These are phyloP conservation scores for Cicer yamashitae DNA, from an alignment of 306 rosid species.

Conservation along the genomic window DNA sequence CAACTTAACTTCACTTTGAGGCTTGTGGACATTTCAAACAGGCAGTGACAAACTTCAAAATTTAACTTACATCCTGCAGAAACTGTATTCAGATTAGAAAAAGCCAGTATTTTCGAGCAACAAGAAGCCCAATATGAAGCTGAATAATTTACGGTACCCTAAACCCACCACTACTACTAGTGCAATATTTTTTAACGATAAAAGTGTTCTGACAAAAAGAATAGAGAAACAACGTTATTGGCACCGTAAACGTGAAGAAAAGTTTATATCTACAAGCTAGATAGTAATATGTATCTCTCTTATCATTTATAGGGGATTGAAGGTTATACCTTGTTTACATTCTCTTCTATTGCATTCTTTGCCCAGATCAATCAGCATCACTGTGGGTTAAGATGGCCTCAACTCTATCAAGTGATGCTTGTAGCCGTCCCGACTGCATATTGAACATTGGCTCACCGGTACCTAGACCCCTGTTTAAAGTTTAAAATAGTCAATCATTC, in stretches of 20 bases:
- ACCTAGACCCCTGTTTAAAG: slow-evolving; percentile 73
- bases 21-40: slow-evolving; percentile 35
- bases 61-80: slow-evolving; percentile 41
- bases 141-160: slow-evolving; percentile 21
- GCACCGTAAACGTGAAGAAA: not conserved
- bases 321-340: slow-evolving; percentile 45
- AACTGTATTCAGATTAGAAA: slow-evolving; percentile 31
- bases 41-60: slow-evolving; percentile 35
- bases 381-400: slow-evolving; percentile 82
- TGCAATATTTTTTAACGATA: not conserved
- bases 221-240: not conserved
- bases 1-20: slow-evolving; percentile 38
- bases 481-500: slow-evolving; percentile 35
- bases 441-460: slow-evolving; percentile 87
- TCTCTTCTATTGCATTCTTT: slow-evolving; percentile 13
- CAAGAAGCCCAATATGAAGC: not conserved
- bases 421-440: slow-evolving; percentile 81
- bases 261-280: slow-evolving; percentile 10
- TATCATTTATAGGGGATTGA: slow-evolving; percentile 2
- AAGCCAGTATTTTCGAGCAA: slow-evolving; percentile 6
- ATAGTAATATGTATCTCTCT: slow-evolving; percentile 1
- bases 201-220: not conserved
- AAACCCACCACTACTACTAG: slow-evolving; percentile 27
- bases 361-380: slow-evolving; percentile 49
- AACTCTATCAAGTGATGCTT: slow-evolving; percentile 93